Percentiles rank a stretch among this genome's conserved stretches.
These are phyloP conservation scores for Allium fistulosum DNA, from an alignment of 106 monocot genomes.

Conservation along the genomic window DNA sequence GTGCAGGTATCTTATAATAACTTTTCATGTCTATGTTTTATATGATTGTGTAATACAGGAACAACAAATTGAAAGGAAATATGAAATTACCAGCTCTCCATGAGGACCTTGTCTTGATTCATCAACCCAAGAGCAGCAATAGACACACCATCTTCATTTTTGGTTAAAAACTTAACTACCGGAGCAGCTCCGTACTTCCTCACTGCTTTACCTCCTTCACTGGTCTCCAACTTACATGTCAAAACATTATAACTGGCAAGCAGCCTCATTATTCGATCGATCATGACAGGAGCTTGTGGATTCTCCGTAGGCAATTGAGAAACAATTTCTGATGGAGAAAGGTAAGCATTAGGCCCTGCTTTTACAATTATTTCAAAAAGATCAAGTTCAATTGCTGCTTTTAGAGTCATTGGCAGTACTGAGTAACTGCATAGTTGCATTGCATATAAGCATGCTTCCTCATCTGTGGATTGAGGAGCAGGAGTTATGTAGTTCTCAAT, in stretches of 20 bases:
- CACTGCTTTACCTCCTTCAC: constrained; percentile 5
- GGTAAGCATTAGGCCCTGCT: constrained; percentile 19
- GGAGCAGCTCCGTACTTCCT: constrained; percentile 30
- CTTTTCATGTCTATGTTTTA: too few species aligned
- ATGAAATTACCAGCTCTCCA: constrained; percentile 42
- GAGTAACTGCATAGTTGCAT: constrained; percentile 13
- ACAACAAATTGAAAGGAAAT: too few species aligned
- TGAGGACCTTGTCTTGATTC: constrained; percentile 46
- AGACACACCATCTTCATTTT: constrained; percentile 57
- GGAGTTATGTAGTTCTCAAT: too few species aligned
- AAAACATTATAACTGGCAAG: constrained; percentile 35
- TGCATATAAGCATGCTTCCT: constrained; percentile 12
- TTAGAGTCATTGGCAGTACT: constrained; percentile 18
- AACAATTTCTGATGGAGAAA: constrained; percentile 38
- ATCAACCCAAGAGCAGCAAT: constrained; percentile 30
- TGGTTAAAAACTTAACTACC: constrained; percentile 40
- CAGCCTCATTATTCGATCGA: constrained; percentile 39
- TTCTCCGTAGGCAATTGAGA: constrained; percentile 21
- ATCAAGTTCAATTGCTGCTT: constrained; percentile 15
- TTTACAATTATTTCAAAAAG: constrained; percentile 16
- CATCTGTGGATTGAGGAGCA: neutral
- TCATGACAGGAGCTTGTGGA: constrained; percentile 17
- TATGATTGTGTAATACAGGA: too few species aligned
- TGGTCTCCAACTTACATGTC: constrained; percentile 11
- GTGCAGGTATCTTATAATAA: too few species aligned